Base-by-base conservation (phyloP, 768 basidiomycete genomes). In the Termitomyces sp. region DNA sequence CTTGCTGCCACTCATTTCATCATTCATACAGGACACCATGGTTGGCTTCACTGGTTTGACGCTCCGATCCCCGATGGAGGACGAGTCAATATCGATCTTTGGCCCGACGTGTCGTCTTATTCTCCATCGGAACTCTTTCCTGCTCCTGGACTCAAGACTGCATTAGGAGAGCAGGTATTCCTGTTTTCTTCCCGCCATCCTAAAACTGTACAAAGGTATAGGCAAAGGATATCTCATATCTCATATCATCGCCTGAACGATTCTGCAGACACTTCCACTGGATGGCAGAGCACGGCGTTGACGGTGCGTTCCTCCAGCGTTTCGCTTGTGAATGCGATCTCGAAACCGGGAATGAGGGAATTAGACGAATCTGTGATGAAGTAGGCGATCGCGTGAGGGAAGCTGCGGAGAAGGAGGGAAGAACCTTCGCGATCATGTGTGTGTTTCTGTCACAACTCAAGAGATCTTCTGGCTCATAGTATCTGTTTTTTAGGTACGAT, bases 11-110 rank as follows among this genome's bases (percentile, higher is more conserved):
- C 22, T 56, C 19, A 19, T 37, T 24, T 54, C 40, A 17, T 19
- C 28, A 28, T 19, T 24, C 10, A 32, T 45, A 21, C 35, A 78
- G 83, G 81, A 2, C 90, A 91, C 62, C 88, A 90, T 60, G 90
- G 90, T 28, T 93, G 91, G 91, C 73, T 90, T 19, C 90, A 93
- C 63, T 93, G 91, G 90, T 83, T 89, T 66, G 76, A 82, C 58
- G 62, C 73, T n/a, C 87, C 87, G 1, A 73, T 91, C 11, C 76
- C 83, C 2, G 70, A 79, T 26, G 88, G 87, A 15, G 90, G 90
- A 17, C 80, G 74, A 3, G 84, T 86, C 4, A 89, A 86, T 60
- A 81, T 77, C 45, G 91, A 93, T 68, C 66, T 88, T 35, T 92
- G 88, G 88, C 90, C 90, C 0, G 89, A 91, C 60, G 76, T 84